A percentile compares a stretch with the other conserved stretches of the same genome.
Conservation (phyloP, 140 eudicot genomes). For the Anethum foeniculum region DNA sequence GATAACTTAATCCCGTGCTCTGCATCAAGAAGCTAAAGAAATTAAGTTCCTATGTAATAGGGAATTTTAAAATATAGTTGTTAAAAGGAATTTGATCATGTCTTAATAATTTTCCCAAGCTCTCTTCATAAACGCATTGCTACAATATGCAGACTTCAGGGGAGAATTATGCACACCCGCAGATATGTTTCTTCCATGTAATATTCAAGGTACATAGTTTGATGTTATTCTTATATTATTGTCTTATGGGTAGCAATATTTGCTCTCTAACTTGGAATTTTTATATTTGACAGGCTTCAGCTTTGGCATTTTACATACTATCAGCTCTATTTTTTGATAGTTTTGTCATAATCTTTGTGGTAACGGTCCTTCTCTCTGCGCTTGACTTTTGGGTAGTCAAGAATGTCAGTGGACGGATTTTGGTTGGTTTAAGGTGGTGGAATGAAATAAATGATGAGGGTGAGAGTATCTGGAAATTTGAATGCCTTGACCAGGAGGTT, state of each 20-base stretch:
- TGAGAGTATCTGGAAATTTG: slow-evolving; percentile 94
- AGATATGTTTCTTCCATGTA: slow-evolving; percentile 93
- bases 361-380: slow-evolving; percentile 86
- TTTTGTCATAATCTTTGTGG: slow-evolving; percentile 91
- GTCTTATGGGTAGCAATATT: not conserved
- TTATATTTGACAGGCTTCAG: slow-evolving; percentile 57
- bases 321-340: slow-evolving; percentile 75
- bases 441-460: slow-evolving; percentile 93
- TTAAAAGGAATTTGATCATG: not conserved
- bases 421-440: slow-evolving; percentile 99
- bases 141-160: slow-evolving; percentile 47
- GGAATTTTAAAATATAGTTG: no score
- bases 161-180: slow-evolving; percentile 83
- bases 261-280: slow-evolving; percentile 1
- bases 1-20: not conserved
- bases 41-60: not conserved
- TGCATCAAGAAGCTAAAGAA: not conserved
- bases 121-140: not conserved
- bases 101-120: not conserved
- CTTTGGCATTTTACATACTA: slow-evolving; percentile 90
- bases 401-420: slow-evolving; percentile 94
- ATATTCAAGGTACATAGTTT: slow-evolving; percentile 65
- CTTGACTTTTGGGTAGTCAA: slow-evolving; percentile 99
- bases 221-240: not conserved
- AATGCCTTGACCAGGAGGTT: slow-evolving; percentile 97